Conservation (phyloP, 495 filamentous ascomycete genomes). For the Cryomyces minteri region DNA sequence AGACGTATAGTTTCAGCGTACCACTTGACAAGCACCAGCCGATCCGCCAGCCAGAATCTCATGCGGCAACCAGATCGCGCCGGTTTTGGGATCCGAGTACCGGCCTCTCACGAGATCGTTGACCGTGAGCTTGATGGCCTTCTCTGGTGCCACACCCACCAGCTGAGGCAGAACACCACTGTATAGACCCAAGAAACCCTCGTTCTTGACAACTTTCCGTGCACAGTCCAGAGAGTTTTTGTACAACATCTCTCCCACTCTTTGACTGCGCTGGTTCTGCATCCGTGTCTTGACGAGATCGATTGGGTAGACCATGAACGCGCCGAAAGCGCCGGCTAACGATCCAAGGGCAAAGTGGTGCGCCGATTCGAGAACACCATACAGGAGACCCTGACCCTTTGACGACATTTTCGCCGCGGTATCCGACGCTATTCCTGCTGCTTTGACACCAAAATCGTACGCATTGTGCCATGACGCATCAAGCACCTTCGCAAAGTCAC, state of each 20-base stretch:
- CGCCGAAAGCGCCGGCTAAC: conserved; percentile 87
- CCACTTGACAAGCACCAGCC: conserved; percentile 91
- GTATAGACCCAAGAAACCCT: conserved; percentile 78
- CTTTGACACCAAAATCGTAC: conserved; percentile 24
- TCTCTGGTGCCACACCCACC: conserved; percentile 92
- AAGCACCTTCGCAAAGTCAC: conserved; percentile 85
- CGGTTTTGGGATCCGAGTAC: conserved; percentile 58
- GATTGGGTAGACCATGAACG: conserved; percentile 98
- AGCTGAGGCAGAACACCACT: conserved; percentile 89
- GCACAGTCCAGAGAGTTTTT: conserved; percentile 94
- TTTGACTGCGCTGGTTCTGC: conserved; percentile 80
- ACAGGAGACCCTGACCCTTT: conserved; percentile 33
- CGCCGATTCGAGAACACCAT: conserved; percentile 52
- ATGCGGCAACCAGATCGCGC: conserved; percentile 47
- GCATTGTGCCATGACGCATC: conserved; percentile 75
- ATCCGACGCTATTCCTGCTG: conserved; percentile 25
- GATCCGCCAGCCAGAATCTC: conserved; percentile 80
- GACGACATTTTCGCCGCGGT: conserved; percentile 27
- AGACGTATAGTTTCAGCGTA: conserved; percentile 29
- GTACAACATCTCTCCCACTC: conserved; percentile 76
- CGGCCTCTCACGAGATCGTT: conserved; percentile 76
- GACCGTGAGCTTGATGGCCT: conserved; percentile 96
- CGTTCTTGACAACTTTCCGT: conserved; percentile 77
- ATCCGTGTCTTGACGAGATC: conserved; percentile 96
- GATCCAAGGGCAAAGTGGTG: conserved; percentile 83